Conservation (phyloP, 176 grass and related monocot genomes). For the Tillandsia leiboldiana region DNA sequence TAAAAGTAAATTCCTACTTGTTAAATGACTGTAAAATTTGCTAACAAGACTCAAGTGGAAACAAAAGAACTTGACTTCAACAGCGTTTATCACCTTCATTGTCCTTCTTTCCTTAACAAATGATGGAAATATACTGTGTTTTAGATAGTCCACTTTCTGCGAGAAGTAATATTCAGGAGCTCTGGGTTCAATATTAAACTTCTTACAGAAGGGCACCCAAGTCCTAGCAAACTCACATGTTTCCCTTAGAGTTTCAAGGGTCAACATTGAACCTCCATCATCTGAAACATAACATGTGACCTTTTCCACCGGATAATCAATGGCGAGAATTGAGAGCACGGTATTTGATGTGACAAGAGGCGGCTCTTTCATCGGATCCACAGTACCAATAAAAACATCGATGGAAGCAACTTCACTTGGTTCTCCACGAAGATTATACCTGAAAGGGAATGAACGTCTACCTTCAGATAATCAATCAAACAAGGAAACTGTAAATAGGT, state of each 20-base stretch:
- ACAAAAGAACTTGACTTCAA: not conserved
- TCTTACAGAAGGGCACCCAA: slow-evolving; percentile 51
- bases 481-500: not conserved
- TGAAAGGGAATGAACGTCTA: not conserved
- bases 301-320: slow-evolving; percentile 36
- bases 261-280: slow-evolving; percentile 40
- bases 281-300: slow-evolving; percentile 50
- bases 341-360: slow-evolving; percentile 40
- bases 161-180: slow-evolving; percentile 45
- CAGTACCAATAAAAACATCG: slow-evolving; percentile 40
- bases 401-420: slow-evolving; percentile 10
- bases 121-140: slow-evolving; percentile 25
- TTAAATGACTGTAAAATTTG: too few relatives aligned
- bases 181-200: slow-evolving; percentile 38
- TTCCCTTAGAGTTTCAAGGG: slow-evolving; percentile 37
- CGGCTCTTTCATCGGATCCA: slow-evolving; percentile 19
- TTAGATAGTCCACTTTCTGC: slow-evolving; percentile 34
- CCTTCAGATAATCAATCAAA: not conserved
- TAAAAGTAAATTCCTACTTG: too few relatives aligned
- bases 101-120: slow-evolving; percentile 52
- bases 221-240: slow-evolving; percentile 20
- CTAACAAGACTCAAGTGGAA: not conserved
- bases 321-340: slow-evolving; percentile 44
- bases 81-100: slow-evolving; percentile 34
- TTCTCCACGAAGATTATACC: slow-evolving; percentile 4